A percentile compares a stretch with the other conserved stretches of the same genome.
These are phyloP conservation scores for Citrus sp. DNA, from an alignment of 345 rosid genomes.

Conservation along the genomic window DNA sequence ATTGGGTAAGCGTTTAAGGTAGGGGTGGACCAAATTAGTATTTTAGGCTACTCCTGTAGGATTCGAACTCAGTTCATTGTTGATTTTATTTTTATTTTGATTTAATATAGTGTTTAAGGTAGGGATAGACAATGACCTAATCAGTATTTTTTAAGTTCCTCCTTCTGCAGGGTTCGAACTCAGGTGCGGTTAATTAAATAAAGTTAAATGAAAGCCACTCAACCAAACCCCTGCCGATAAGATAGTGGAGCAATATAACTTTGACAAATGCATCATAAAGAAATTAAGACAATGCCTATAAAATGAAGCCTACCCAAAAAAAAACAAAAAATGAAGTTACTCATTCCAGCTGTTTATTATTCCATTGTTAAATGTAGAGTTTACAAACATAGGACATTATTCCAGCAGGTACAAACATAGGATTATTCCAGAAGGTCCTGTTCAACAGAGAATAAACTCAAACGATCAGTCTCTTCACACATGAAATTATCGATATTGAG, in stretches of 20 bases:
- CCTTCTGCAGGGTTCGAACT: no score
- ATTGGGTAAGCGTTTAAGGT: no score
- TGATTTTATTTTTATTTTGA: neutral
- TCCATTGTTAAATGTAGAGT: neutral
- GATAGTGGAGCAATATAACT: neutral
- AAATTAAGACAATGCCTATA: neutral
- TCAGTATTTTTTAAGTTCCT: no score
- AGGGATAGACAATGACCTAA: no score
- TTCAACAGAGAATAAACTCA: neutral
- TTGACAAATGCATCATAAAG: neutral
- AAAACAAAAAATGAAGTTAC: neutral
- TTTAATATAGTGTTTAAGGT: no score
- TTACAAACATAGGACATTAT: neutral
- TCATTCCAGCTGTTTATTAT: neutral
- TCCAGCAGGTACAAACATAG: neutral
- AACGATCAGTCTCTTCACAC: neutral
- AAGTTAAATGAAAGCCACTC: no score
- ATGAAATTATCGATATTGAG: conserved; percentile 59
- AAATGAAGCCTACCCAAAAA: no score
- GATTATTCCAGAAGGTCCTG: neutral
- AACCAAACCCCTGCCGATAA: no score
- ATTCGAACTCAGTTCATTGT: neutral
- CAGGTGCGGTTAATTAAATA: no score
- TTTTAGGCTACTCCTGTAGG: no score
- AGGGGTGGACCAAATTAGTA: no score